phyloP scores from a whole-genome alignment of 75 land plant species.

The Cunninghamia lanceolata region DNA sequence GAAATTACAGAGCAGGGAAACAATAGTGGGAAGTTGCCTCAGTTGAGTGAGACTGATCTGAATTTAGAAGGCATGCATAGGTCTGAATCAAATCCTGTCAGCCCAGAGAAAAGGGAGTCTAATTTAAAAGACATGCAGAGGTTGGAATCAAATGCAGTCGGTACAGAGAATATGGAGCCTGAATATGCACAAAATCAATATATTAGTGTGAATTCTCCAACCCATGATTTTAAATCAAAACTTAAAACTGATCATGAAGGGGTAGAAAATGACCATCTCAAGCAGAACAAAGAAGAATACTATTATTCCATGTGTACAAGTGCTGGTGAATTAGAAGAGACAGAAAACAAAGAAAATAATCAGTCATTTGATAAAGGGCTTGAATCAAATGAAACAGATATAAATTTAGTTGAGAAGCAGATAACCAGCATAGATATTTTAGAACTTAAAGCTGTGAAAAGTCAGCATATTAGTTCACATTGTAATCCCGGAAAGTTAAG shows the following conservation, averaged over 20 bases:
- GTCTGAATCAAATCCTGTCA: background rate
- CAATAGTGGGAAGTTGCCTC: background rate
- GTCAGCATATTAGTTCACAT: background rate
- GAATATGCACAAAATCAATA: background rate
- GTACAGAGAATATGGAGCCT: background rate
- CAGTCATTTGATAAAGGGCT: background rate
- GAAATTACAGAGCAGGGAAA: background rate
- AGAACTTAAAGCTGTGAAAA: background rate
- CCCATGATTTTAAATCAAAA: background rate
- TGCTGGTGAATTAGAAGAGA: background rate
- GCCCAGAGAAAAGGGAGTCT: background rate
- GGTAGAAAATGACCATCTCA: background rate
- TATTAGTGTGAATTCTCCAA: background rate
- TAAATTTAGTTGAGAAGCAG: background rate
- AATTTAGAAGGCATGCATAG: background rate
- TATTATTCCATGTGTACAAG: background rate
- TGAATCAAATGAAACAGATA: background rate
- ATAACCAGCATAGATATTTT: background rate
- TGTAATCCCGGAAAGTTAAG: background rate
- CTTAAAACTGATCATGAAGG: background rate
- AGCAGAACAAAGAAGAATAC: background rate
- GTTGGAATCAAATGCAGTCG: background rate
- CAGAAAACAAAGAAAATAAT: background rate
- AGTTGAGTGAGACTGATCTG: background rate
- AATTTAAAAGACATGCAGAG: too few species aligned